Evolutionary conservation across 495 filamentous ascomycete species (phyloP).

Genomic region (Jackrogersella multiformis): DNA sequence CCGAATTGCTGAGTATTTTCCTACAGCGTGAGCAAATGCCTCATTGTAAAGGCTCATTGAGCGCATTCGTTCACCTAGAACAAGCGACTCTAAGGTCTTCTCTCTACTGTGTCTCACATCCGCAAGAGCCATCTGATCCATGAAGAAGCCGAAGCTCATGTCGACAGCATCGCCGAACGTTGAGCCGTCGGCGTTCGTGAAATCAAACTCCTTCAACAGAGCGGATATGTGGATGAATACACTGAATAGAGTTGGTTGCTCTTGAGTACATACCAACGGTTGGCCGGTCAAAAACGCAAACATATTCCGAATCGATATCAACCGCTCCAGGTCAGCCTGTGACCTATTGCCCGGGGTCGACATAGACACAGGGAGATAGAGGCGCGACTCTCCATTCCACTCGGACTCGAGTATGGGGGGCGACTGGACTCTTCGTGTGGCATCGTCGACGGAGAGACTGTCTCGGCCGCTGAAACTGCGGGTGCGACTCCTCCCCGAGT

Average conservation of each 20-base stretch:
- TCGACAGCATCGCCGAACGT: constrained; percentile 82
- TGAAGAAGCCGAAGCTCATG: constrained; percentile 76
- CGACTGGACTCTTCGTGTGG: constrained; percentile 55
- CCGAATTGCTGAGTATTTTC: constrained; percentile 81
- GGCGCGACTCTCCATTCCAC: constrained; percentile 64
- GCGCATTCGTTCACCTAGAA: constrained; percentile 86
- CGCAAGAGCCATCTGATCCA: constrained; percentile 76
- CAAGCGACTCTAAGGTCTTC: constrained; percentile 88
- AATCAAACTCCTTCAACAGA: constrained; percentile 76
- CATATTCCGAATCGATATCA: constrained; percentile 85
- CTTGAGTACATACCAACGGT: constrained; percentile 79
- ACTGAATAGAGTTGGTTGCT: constrained; percentile 72
- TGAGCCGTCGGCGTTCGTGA: constrained; percentile 80
- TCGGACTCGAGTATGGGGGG: constrained; percentile 50
- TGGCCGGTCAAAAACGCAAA: constrained; percentile 88
- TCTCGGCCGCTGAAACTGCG: constrained; percentile 54
- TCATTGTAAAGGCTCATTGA: constrained; percentile 86
- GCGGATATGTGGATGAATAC: constrained; percentile 77
- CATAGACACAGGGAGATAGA: constrained; percentile 69
- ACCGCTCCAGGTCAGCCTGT: constrained; percentile 67
- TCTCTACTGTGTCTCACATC: constrained; percentile 86
- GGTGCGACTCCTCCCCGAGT: constrained; percentile 51
- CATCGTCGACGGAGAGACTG: constrained; percentile 51
- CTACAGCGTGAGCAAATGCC: constrained; percentile 91
- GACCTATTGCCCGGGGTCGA: constrained; percentile 55